These are phyloP conservation scores for Eucalyptus pauciflora DNA, from an alignment of 345 rosid genomes.

Conservation along the genomic window DNA sequence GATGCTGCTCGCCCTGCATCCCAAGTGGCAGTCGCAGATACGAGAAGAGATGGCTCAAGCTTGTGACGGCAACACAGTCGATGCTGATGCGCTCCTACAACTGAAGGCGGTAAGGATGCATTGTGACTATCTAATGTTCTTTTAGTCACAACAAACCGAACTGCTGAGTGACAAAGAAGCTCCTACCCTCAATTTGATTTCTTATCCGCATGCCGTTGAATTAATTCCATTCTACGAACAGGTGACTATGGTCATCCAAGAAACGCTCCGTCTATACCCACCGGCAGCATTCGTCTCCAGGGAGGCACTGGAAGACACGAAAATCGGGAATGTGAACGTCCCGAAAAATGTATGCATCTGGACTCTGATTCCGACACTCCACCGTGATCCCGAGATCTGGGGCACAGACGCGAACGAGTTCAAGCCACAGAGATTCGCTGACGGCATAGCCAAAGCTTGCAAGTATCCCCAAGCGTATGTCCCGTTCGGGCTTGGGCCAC, in stretches of 20 bases:
- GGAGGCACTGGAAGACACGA: constrained; percentile 51
- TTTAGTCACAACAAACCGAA: background rate
- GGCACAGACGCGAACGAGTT: constrained; percentile 64
- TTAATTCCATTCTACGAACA: background rate
- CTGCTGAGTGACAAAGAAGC: background rate
- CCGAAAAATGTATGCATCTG: constrained; percentile 51
- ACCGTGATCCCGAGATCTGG: constrained; percentile 56
- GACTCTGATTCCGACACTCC: constrained; percentile 51
- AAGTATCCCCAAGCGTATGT: constrained; percentile 53
- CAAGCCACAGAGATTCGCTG: constrained; percentile 55
- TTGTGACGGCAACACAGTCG: constrained; percentile 20
- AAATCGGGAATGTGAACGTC: constrained; percentile 34
- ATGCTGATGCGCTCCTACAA: constrained; percentile 33
- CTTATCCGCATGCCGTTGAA: too few species aligned
- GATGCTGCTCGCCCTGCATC: constrained; percentile 73
- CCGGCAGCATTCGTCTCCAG: constrained; percentile 59
- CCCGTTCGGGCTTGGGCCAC: constrained; percentile 73
- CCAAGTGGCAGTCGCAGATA: constrained; percentile 61
- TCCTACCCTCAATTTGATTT: background rate
- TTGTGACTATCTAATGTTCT: background rate
- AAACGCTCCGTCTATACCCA: constrained; percentile 55
- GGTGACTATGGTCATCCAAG: constrained; percentile 60
- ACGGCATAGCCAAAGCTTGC: constrained; percentile 68
- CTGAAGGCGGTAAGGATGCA: constrained; percentile 35
- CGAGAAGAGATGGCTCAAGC: constrained; percentile 35